A percentile compares a stretch with the other conserved stretches of the same genome.
phyloP scores from a whole-genome alignment of 2,329 filamentous ascomycete genomes.

The Zymoseptoria ardabiliae region DNA sequence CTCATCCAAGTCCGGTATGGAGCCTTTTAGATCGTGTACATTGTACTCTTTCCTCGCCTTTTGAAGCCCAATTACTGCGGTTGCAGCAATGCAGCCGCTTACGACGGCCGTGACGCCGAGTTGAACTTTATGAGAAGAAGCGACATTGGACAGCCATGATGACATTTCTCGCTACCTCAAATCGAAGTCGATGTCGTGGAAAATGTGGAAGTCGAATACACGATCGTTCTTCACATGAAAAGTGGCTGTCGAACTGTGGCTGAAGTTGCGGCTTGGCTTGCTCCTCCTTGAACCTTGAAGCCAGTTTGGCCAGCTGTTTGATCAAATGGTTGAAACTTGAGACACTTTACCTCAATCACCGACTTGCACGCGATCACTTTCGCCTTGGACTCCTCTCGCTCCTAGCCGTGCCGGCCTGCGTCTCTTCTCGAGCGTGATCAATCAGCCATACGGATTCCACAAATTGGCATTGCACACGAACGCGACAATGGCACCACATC shows the following conservation, averaged over 20 bases:
- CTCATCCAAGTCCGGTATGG: conserved; percentile 50
- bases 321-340: not conserved
- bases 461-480: not conserved
- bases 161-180: conserved; percentile 30
- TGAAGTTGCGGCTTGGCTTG: not conserved
- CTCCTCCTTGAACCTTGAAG: not conserved
- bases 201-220: not conserved
- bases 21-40: conserved; percentile 52
- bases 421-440: not conserved
- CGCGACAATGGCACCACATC: conserved; percentile 12
- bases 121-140: conserved; percentile 48
- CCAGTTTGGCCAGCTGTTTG: not conserved
- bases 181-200: not conserved
- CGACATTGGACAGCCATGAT: conserved; percentile 39
- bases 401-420: not conserved
- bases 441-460: not conserved
- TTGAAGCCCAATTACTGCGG: conserved; percentile 52
- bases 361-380: not conserved
- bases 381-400: not conserved
- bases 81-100: conserved; percentile 42
- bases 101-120: conserved; percentile 63
- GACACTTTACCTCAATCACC: not conserved
- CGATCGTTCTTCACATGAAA: not conserved
- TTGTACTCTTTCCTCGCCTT: conserved; percentile 48
- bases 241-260: not conserved